phyloP scores from a whole-genome alignment of 2,329 filamentous ascomycete species.

The Neofusicoccum sp. region DNA sequence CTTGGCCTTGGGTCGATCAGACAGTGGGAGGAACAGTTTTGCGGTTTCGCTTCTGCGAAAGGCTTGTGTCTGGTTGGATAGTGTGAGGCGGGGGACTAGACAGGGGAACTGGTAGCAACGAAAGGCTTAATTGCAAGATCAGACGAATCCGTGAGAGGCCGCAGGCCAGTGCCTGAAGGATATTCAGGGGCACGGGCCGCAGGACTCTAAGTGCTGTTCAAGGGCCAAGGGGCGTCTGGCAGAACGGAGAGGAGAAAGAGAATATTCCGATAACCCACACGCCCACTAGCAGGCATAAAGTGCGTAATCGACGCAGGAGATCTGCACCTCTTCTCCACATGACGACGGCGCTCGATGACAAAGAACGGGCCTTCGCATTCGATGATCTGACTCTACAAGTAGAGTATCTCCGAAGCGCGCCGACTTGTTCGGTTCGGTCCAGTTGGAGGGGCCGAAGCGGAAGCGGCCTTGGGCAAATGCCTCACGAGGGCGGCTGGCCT shows the following conservation, averaged over 20 bases:
- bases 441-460: slow-evolving; percentile 2
- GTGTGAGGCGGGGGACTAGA: too few relatives aligned
- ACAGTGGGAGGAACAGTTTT: background rate
- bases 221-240: too few relatives aligned
- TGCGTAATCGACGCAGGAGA: slow-evolving; percentile 11
- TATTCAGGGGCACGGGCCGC: too few relatives aligned
- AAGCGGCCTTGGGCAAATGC: background rate
- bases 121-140: too few relatives aligned
- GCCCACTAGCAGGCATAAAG: background rate
- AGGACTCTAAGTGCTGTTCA: too few relatives aligned
- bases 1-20: background rate
- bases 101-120: too few relatives aligned
- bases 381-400: slow-evolving; percentile 6
- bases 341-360: slow-evolving; percentile 7
- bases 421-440: slow-evolving; percentile 6
- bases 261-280: slow-evolving; percentile 3
- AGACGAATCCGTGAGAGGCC: too few relatives aligned
- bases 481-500: background rate
- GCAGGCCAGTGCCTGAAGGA: too few relatives aligned
- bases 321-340: slow-evolving; percentile 12
- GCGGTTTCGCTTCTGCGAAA: background rate
- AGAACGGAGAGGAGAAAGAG: slow-evolving; percentile 1
- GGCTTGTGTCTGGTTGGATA: slow-evolving; percentile 5
- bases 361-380: slow-evolving; percentile 5
- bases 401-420: slow-evolving; percentile 6